Base-by-base conservation (phyloP, 169 alveolate species). In the Plasmodium chabaudi region DNA sequence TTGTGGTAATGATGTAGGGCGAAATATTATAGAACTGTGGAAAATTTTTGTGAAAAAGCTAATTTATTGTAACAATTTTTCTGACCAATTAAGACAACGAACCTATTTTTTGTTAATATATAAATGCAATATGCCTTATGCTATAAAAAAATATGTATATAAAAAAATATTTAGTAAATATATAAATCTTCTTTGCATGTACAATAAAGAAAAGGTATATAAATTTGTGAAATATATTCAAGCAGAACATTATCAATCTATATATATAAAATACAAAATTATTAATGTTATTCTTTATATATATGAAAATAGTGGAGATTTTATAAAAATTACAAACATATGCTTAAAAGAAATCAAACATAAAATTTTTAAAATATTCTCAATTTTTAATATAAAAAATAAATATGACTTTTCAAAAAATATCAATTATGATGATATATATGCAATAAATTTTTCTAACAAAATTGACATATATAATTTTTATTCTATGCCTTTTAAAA, bases 401-500 rank as follows among this genome's bases (percentile, higher is more conserved):
- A 56, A 74, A 21, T 61, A 65, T 39, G n/a, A 7, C 1, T 64
- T 75, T 19, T 55, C 75, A 53, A 17, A 49, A 67, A 69, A 34
- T 9, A 13, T 75, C 6, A 63, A 44, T 0, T 75, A 75, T 56
- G 88, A 56, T 64, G 88, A 75, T 63, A 34, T 75, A 5, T 75
- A 21, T 56, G 44, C 23, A 12, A 69, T 75, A 12, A 63, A 44
- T 9, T 75, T 75, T 64, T 63, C 67, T 25, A 10, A 13, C 0
- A 27, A 56, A 27, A 9, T 75, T 17, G 88, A 75, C 39, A 21
- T 75, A 2, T 75, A 75, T 13, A 23, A 63, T 15, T 63, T 61
- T 47, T 49, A 51, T 49, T 9, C 55, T 42, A 75, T 75, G 68
- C 88, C 88, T 9, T 53, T 75, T 15, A 75, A 75, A 67, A 63